Evolutionary conservation across 163 green algal species (phyloP).

Genomic region (Volvox carteri): DNA sequence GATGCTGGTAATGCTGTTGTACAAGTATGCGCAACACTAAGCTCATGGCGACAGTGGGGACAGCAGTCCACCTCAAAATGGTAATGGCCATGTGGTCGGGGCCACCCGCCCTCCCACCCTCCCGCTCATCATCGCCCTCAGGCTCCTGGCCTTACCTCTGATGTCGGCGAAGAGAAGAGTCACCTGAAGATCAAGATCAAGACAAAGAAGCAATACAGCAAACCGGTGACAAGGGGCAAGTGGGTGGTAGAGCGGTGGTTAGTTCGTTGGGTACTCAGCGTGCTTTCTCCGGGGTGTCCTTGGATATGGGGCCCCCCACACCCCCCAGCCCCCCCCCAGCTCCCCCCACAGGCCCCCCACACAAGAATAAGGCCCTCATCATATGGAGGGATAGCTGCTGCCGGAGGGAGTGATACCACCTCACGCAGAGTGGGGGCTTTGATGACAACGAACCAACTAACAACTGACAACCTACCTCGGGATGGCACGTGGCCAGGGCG

Average conservation of each 20-base stretch:
- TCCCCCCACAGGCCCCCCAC: no score
- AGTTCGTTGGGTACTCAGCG: not conserved
- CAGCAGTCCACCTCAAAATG: not conserved
- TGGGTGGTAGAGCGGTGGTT: not conserved
- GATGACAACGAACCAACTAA: no score
- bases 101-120: no score
- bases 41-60: no score
- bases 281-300: no score
- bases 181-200: not conserved
- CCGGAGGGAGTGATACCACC: no score
- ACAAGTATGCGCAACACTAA: not conserved
- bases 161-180: slow-evolving; percentile 38
- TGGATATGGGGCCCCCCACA: no score
- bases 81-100: no score
- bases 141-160: not conserved
- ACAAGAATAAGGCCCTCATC: no score
- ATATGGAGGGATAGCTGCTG: no score
- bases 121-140: no score
- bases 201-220: not conserved
- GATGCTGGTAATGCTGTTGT: not conserved
- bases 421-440: no score
- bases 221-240: not conserved
- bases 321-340: not conserved
- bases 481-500: slow-evolving; percentile 30
- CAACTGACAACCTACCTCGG: not conserved